Percentiles rank a stretch among this genome's conserved stretches.
Evolutionary conservation across 257 asterid genomes (phyloP).

Genomic region (Nicotiana knightiana): DNA sequence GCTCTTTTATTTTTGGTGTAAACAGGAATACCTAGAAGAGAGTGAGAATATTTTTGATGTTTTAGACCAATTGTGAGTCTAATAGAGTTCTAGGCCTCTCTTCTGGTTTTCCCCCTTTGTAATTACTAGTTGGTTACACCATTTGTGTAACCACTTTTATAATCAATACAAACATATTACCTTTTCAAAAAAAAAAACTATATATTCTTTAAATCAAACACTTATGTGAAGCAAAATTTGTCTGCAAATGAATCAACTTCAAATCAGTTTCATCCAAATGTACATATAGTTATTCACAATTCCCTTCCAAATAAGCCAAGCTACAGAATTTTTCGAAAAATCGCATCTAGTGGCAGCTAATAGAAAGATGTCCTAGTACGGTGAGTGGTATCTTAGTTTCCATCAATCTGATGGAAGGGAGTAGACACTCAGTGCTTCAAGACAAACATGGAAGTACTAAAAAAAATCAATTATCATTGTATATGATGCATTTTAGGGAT

Average conservation of each 20-base stretch:
- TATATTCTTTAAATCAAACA: neutral
- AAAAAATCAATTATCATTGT: neutral
- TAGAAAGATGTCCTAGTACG: neutral
- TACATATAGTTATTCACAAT: neutral
- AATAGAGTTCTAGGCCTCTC: too few species aligned
- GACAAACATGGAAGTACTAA: neutral
- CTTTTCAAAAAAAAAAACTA: neutral
- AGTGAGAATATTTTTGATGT: too few species aligned
- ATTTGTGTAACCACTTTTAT: too few species aligned
- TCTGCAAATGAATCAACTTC: neutral
- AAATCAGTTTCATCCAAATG: neutral
- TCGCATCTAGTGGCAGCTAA: neutral
- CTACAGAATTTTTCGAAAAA: neutral
- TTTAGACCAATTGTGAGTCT: too few species aligned
- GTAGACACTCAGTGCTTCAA: neutral
- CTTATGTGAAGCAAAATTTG: neutral
- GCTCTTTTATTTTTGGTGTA: too few species aligned
- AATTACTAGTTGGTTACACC: too few species aligned
- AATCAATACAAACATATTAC: too few species aligned
- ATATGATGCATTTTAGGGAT: neutral
- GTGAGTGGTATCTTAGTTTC: neutral
- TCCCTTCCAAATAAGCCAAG: neutral
- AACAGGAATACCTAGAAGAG: too few species aligned
- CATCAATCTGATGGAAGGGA: neutral
- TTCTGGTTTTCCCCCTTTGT: too few species aligned